These are phyloP conservation scores for Parasarocladium wereldwijsianum DNA, from an alignment of 2,329 filamentous ascomycete genomes.

Conservation along the genomic window DNA sequence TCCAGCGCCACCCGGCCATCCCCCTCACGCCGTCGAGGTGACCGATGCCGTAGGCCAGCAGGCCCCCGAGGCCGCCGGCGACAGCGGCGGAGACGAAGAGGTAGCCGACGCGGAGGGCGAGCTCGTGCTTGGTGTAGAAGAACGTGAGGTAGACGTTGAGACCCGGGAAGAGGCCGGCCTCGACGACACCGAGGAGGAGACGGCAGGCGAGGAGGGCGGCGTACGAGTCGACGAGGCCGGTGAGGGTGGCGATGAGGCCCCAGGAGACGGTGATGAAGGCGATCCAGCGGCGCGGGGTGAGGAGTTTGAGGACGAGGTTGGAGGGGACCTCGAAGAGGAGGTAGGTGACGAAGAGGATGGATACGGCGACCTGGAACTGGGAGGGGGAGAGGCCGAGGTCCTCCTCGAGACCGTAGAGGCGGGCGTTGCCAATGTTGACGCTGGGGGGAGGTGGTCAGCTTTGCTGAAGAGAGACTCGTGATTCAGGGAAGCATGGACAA, in stretches of 20 bases:
- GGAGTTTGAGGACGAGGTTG: slow-evolving; percentile 48
- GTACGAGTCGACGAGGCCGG: slow-evolving; percentile 52
- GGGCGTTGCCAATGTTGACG: slow-evolving; percentile 62
- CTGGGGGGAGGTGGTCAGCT: slow-evolving; percentile 15
- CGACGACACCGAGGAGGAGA: slow-evolving; percentile 51
- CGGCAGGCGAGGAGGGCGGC: slow-evolving; percentile 52
- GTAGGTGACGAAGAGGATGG: slow-evolving; percentile 54
- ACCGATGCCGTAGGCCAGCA: slow-evolving; percentile 60
- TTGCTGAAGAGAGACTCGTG: background rate
- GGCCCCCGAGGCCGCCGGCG: slow-evolving; percentile 56
- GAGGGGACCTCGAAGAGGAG: slow-evolving; percentile 47
- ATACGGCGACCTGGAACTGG: slow-evolving; percentile 56
- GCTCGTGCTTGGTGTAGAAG: slow-evolving; percentile 61
- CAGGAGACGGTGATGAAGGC: slow-evolving; percentile 49
- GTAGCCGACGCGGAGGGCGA: slow-evolving; percentile 58
- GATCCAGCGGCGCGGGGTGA: slow-evolving; percentile 48
- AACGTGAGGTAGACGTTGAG: slow-evolving; percentile 57
- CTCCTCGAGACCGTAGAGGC: slow-evolving; percentile 48
- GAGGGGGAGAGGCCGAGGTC: slow-evolving; percentile 44
- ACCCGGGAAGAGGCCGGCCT: slow-evolving; percentile 57
- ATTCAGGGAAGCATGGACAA: slow-evolving; percentile 7
- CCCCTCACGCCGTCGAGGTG: slow-evolving; percentile 55
- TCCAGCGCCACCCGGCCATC: slow-evolving; percentile 57
- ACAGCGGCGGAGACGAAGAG: slow-evolving; percentile 58
- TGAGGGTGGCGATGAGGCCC: slow-evolving; percentile 56